A percentile compares a stretch with the other conserved stretches of the same genome.
Evolutionary conservation across 768 basidiomycete species (phyloP).

Genomic region (Tricholoma flavovirens): DNA sequence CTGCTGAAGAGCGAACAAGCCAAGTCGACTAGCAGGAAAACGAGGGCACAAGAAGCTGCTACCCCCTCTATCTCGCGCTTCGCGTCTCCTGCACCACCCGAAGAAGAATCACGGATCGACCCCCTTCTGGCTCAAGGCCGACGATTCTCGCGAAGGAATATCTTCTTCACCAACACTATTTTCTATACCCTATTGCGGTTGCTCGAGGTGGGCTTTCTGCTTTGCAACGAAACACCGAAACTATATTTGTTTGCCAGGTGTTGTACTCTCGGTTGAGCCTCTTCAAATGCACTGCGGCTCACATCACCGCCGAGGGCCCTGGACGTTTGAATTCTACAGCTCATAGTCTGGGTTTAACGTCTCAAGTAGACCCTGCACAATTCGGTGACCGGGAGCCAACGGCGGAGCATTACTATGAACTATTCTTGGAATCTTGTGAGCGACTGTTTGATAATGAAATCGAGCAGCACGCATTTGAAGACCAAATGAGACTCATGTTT

Average conservation of each 20-base stretch:
- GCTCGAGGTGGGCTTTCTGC: constrained; percentile 62
- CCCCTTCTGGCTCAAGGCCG: constrained; percentile 22
- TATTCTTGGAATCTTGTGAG: constrained; percentile 84
- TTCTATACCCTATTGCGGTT: constrained; percentile 84
- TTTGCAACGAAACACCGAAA: not conserved
- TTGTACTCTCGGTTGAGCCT: constrained; percentile 74
- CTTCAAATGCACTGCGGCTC: constrained; percentile 68
- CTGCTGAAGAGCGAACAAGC: constrained; percentile 79
- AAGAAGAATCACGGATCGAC: constrained; percentile 33
- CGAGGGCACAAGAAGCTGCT: constrained; percentile 43
- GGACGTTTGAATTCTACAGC: constrained; percentile 17
- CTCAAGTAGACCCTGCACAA: constrained; percentile 21
- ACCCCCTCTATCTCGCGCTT: constrained; percentile 52
- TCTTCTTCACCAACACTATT: constrained; percentile 86
- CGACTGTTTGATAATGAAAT: constrained; percentile 89
- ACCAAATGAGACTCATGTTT: constrained; percentile 83
- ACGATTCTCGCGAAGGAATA: constrained; percentile 36
- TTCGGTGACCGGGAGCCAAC: constrained; percentile 34
- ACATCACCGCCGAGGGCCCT: constrained; percentile 30
- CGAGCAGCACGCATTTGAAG: constrained; percentile 84
- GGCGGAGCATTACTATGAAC: constrained; percentile 70
- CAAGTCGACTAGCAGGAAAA: constrained; percentile 59
- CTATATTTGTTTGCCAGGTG: constrained; percentile 40
- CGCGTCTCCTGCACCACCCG: constrained; percentile 54
- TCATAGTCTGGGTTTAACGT: constrained; percentile 24